These are phyloP conservation scores for Penicillium goetzii DNA, from an alignment of 495 filamentous ascomycete genomes.

Conservation along the genomic window DNA sequence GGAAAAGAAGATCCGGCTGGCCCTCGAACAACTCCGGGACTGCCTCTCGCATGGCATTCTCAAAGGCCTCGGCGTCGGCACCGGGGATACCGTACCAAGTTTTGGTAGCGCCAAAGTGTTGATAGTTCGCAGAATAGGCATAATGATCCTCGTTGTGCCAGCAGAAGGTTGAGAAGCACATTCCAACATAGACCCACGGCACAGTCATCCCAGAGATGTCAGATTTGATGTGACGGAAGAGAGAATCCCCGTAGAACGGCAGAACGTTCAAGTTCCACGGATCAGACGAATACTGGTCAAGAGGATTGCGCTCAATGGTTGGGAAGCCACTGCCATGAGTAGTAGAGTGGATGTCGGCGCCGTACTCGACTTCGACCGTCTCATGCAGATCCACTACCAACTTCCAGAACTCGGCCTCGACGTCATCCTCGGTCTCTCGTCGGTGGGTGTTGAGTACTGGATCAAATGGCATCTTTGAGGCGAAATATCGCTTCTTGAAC, in stretches of 20 bases:
- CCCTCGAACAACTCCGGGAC: conserved; percentile 97
- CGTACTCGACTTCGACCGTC: conserved; percentile 97
- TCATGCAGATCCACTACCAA: conserved; percentile 90
- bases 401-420: conserved; percentile 96
- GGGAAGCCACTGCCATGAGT: conserved; percentile 98
- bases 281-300: conserved; percentile 82
- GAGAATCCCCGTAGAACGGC: conserved; percentile 85
- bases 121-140: conserved; percentile 97
- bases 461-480: conserved; percentile 87
- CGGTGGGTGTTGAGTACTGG: conserved; percentile 76
- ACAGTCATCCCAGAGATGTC: conserved; percentile 99
- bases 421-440: conserved; percentile 90
- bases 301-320: conserved; percentile 88
- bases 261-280: conserved; percentile 97
- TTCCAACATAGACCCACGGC: conserved; percentile 99
- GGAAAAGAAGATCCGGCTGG: conserved; percentile 95
- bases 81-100: conserved; percentile 99
- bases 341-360: conserved; percentile 97
- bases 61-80: conserved; percentile 90
- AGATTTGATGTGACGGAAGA: conserved; percentile 96
- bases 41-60: conserved; percentile 90
- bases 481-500: conserved; percentile 94
- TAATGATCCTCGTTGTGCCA: conserved; percentile 99
- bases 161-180: conserved; percentile 99
- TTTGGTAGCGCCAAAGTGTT: conserved; percentile 98